Percentiles rank a stretch among this genome's conserved stretches.
Evolutionary conservation across 2,329 filamentous ascomycete genomes (phyloP).

Genomic region (Colletotrichum sp.): DNA sequence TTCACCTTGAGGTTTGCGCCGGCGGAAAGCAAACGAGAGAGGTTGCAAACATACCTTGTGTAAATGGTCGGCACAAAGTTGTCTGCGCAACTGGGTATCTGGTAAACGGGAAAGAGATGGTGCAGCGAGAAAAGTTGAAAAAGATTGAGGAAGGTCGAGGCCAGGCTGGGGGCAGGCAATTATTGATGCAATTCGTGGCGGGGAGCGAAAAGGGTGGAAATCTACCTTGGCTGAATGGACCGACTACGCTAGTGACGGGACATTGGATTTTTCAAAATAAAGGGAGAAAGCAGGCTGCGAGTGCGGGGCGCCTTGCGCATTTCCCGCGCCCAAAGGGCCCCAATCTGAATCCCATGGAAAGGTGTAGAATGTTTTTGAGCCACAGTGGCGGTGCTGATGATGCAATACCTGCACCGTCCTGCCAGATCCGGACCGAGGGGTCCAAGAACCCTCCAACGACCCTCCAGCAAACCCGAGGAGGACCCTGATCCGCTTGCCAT

Average conservation of each 20-base stretch:
- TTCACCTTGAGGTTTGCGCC: not conserved
- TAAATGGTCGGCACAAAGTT: not conserved
- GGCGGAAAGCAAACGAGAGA: not conserved
- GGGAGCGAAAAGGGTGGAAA: conserved; percentile 16
- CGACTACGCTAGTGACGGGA: conserved; percentile 8
- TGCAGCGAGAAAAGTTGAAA: not conserved
- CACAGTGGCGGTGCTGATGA: conserved; percentile 24
- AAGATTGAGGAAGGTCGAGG: not conserved
- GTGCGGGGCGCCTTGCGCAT: conserved; percentile 22
- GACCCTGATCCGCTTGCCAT: conserved; percentile 7
- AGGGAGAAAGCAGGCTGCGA: conserved; percentile 19
- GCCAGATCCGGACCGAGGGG: conserved; percentile 9
- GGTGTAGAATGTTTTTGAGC: conserved; percentile 23
- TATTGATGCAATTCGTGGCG: conserved; percentile 19
- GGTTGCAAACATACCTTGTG: not conserved
- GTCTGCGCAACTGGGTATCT: conserved; percentile 17
- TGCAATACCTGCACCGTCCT: conserved; percentile 10
- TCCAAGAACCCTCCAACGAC: not conserved
- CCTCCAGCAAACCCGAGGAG: not conserved
- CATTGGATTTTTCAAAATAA: conserved; percentile 23
- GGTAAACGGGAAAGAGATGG: conserved; percentile 2
- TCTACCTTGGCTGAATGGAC: conserved; percentile 16
- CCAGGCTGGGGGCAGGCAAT: conserved; percentile 13
- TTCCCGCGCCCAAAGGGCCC: conserved; percentile 12
- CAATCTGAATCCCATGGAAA: conserved; percentile 22